Conservation (phyloP, 768 basidiomycete genomes). For the Rhizopogon rudus region DNA sequence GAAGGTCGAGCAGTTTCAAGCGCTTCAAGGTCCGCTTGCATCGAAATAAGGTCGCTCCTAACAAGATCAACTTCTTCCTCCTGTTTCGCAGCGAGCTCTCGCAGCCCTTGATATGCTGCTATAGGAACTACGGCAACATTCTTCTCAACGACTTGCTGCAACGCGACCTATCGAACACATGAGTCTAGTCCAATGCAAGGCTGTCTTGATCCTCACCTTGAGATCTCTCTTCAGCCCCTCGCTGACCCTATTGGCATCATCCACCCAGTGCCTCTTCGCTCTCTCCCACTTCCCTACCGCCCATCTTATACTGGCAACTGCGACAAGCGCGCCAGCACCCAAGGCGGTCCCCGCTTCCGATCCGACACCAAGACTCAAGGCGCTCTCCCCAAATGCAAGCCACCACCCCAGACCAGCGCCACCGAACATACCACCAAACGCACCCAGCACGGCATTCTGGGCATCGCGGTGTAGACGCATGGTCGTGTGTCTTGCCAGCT, state of each 20-base stretch:
- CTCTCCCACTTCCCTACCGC: conserved; percentile 64
- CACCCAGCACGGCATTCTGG: conserved; percentile 50
- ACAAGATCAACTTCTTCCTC: conserved; percentile 42
- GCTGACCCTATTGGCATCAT: conserved; percentile 58
- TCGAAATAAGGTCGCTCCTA: conserved; percentile 26
- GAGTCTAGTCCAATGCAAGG: conserved; percentile 2
- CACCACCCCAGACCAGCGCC: conserved; percentile 58
- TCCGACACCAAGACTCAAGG: conserved; percentile 28
- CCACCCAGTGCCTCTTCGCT: conserved; percentile 62
- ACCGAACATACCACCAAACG: conserved; percentile 41
- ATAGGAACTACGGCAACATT: conserved; percentile 50
- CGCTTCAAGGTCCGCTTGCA: background rate
- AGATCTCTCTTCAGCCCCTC: conserved; percentile 63
- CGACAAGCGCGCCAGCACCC: conserved; percentile 52
- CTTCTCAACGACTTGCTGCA: conserved; percentile 44
- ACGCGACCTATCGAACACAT: conserved; percentile 32
- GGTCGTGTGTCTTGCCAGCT: conserved; percentile 53
- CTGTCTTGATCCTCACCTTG: conserved; percentile 35
- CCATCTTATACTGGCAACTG: conserved; percentile 52
- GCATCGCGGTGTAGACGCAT: conserved; percentile 58
- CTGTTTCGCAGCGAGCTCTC: conserved; percentile 34
- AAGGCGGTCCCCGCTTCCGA: conserved; percentile 54
- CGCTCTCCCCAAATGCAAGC: conserved; percentile 36
- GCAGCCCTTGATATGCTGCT: conserved; percentile 43
- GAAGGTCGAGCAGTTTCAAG: background rate